Conservation (phyloP, 2,329 filamentous ascomycete species). For the Xylaria digitata region DNA sequence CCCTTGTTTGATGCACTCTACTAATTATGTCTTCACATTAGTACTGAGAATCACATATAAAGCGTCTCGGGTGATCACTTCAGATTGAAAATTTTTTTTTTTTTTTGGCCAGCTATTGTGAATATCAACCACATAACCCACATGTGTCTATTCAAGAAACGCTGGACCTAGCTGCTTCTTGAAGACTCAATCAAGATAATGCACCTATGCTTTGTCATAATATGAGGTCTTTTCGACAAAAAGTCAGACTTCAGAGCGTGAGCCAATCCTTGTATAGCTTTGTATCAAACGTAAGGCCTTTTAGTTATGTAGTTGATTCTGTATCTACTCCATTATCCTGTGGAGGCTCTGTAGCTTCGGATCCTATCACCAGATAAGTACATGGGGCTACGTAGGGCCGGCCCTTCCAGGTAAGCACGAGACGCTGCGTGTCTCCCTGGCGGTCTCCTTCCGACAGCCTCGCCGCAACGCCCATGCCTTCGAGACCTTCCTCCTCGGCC, state of each 20-base stretch:
- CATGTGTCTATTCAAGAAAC: background rate
- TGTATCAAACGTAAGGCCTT: background rate
- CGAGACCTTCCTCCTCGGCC: constrained; percentile 71
- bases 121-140: background rate
- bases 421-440: constrained; percentile 51
- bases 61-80: too few species aligned
- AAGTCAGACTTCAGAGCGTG: background rate
- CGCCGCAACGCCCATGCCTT: constrained; percentile 65
- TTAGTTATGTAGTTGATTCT: background rate
- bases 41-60: background rate
- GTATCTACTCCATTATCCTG: background rate
- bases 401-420: constrained; percentile 66
- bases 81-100: background rate
- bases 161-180: background rate
- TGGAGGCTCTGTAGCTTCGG: background rate
- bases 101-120: background rate
- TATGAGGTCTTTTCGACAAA: background rate
- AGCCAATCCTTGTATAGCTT: background rate
- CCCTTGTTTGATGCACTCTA: background rate
- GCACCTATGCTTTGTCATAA: background rate
- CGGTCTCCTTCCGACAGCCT: constrained; percentile 30
- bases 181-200: background rate
- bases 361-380: background rate
- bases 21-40: too few species aligned
- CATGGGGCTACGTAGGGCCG: constrained; percentile 42